Evolutionary conservation across 2,329 filamentous ascomycete species (phyloP), one percentile per base, ranked within the genome.

Genomic region (Aspergillus puulaauensis): DNA sequence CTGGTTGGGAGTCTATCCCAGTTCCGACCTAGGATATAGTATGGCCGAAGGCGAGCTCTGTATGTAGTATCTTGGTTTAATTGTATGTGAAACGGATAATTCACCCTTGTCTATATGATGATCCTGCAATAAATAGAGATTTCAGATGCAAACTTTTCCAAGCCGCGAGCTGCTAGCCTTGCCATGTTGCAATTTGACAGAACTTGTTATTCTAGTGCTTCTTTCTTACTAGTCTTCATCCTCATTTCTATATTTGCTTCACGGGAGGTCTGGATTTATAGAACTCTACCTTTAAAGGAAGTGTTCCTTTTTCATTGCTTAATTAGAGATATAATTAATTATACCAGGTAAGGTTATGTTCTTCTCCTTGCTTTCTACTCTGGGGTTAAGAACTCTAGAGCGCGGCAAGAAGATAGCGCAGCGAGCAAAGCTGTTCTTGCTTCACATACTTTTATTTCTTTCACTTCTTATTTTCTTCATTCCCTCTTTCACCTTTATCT

Each of bases 1-100:
- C 77, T 57, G 77, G 77, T n/a, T 80, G 73, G 68, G 77, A 80
- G 62, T 68, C 55, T n/a, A 66, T 80, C 12, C 71, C 73, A 37
- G 64, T 77, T n/a, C 76, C 77, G 23, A 61, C 65, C 6, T 64
- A 40, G 63, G 48, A 15, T 24, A 14, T 23, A n/a, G 14, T 24
- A n/a, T 31, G 35, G 21, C 19, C 35, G 21, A 31, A n/a, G 17
- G 12, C n/a, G 17, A n/a, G 27, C 21, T 40, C 35, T 37, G 35
- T 55, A 21, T 49, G 33, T 50, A 49, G 37, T 17, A 43, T n/a
- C 17, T 19, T 7, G 31, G 50, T 51, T 52, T n/a, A 51, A 23
- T 52, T 41, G 24, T 52, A 57, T 57, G 39, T 54, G 40, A 44
- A 35, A 50, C 11, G 12, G 12, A 46, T 17, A 37, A 21, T 23